Evolutionary conservation across 257 asterid species (phyloP).

Genomic region (Mentha longifolia): DNA sequence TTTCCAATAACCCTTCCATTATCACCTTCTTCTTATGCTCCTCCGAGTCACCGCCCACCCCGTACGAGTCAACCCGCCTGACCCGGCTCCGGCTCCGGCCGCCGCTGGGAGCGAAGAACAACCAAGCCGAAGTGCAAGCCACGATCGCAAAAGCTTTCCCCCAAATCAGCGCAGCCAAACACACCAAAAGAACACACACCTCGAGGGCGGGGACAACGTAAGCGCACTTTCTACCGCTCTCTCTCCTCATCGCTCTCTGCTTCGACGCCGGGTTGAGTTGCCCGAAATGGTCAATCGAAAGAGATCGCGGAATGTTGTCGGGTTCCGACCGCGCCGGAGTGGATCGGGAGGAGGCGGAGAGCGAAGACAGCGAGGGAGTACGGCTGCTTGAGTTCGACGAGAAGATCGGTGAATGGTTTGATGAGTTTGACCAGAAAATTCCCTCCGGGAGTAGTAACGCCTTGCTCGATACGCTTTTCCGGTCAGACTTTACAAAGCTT

Average conservation of each 20-base stretch:
- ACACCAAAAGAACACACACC: constrained; percentile 41
- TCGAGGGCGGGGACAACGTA: constrained; percentile 31
- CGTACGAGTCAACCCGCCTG: neutral
- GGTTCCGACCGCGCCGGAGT: constrained; percentile 39
- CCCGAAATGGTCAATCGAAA: constrained; percentile 33
- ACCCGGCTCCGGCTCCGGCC: constrained; percentile 8
- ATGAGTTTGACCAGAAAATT: constrained; percentile 30
- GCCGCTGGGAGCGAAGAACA: constrained; percentile 41
- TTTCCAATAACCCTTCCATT: constrained; percentile 46
- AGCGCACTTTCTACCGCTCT: neutral
- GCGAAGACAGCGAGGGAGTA: constrained; percentile 23
- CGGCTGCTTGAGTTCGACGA: constrained; percentile 34
- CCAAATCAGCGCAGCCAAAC: constrained; percentile 53
- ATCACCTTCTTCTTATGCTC: constrained; percentile 44
- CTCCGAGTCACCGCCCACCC: constrained; percentile 36
- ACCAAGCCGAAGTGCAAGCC: constrained; percentile 55
- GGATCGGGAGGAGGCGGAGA: constrained; percentile 33
- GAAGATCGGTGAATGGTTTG: constrained; percentile 40
- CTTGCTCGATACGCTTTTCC: constrained; percentile 36
- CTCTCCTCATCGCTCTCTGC: neutral
- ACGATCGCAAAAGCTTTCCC: constrained; percentile 66
- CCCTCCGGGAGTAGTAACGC: constrained; percentile 17
- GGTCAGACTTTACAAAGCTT: constrained; percentile 26
- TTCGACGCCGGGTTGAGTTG: neutral
- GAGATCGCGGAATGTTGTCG: neutral